phyloP scores from a whole-genome alignment of 2,329 filamentous ascomycete species.

The Calonectria montana region DNA sequence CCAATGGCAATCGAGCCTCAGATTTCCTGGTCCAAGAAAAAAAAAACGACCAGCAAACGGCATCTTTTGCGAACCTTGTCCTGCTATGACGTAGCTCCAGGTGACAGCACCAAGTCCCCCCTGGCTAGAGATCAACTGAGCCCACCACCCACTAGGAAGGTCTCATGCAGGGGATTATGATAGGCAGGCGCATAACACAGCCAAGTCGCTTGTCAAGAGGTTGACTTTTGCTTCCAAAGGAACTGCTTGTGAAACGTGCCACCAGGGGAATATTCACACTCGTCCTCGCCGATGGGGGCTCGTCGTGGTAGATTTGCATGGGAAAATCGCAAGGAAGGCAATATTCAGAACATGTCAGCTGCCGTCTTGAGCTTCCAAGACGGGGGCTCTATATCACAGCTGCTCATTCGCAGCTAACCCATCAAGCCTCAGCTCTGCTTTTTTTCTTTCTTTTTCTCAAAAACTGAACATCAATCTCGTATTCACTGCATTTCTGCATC shows the following conservation, averaged over 20 bases:
- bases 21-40: too few relatives aligned
- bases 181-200: neutral
- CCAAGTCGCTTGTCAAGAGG: neutral
- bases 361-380: neutral
- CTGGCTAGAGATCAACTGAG: neutral
- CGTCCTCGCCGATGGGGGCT: neutral
- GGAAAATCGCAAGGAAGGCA: neutral
- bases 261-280: neutral
- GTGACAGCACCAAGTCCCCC: neutral
- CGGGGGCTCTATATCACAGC: neutral
- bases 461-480: neutral
- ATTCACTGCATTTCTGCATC: neutral
- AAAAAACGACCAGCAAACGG: neutral
- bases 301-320: neutral
- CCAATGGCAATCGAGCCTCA: neutral
- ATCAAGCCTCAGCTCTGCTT: neutral
- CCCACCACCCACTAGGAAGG: too few relatives aligned
- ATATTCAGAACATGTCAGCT: constrained; percentile 4
- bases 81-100: neutral
- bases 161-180: neutral
- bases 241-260: neutral
- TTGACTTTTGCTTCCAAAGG: neutral
- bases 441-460: neutral
- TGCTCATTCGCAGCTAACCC: neutral
- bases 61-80: neutral